Evolutionary conservation across 495 filamentous ascomycete species (phyloP).

Genomic region (Tuber indicum): DNA sequence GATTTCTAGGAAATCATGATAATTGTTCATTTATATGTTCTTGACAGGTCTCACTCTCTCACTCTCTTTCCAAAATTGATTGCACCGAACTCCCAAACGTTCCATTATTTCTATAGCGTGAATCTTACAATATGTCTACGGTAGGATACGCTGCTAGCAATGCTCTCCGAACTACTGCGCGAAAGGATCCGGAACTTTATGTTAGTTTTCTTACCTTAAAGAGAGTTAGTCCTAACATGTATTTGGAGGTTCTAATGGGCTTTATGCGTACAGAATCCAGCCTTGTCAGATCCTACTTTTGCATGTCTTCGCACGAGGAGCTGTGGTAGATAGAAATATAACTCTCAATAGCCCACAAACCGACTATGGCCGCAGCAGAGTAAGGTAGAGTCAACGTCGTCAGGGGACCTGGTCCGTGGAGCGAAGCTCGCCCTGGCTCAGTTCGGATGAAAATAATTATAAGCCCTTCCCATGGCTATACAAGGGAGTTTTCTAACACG

Average conservation of each 20-base stretch:
- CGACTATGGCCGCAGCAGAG: slow-evolving; percentile 62
- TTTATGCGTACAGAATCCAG: slow-evolving; percentile 83
- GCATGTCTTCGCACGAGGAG: slow-evolving; percentile 40
- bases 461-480: slow-evolving; percentile 49
- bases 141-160: slow-evolving; percentile 40
- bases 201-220: slow-evolving; percentile 47
- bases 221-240: slow-evolving; percentile 2
- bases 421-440: slow-evolving; percentile 45
- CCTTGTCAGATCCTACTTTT: slow-evolving; percentile 79
- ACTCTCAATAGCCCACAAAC: slow-evolving; percentile 60
- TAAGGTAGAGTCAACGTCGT: slow-evolving; percentile 69
- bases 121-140: slow-evolving; percentile 16
- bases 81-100: background rate
- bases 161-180: slow-evolving; percentile 57
- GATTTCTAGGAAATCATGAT: too few species aligned
- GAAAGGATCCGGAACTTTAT: slow-evolving; percentile 73
- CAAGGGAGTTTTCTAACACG: background rate
- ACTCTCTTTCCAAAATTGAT: background rate
- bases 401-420: slow-evolving; percentile 76
- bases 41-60: background rate
- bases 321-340: background rate
- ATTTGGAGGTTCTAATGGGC: slow-evolving; percentile 67
- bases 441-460: slow-evolving; percentile 51
- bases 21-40: background rate
- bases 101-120: background rate